Evolutionary conservation across 306 rosid genomes (phyloP).

Genomic region (Boehmeria nivea): DNA sequence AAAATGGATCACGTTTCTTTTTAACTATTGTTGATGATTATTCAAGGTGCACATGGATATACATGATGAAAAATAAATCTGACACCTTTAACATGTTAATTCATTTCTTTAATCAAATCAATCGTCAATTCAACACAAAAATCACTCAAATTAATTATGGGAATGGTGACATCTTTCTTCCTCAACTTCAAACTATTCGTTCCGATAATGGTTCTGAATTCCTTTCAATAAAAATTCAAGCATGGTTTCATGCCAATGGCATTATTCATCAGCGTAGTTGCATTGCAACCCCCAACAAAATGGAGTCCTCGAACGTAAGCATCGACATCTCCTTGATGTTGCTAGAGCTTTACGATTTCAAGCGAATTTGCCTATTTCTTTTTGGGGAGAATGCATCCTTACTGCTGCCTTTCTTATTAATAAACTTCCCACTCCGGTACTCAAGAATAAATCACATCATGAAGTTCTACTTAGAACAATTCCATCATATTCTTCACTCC

Average conservation of each 20-base stretch:
- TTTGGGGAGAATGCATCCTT: background rate
- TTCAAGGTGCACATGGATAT: background rate
- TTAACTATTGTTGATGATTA: conserved; percentile 13
- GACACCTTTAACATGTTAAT: background rate
- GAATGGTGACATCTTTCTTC: background rate
- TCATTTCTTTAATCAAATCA: background rate
- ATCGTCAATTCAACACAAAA: conserved; percentile 5
- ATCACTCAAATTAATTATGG: background rate
- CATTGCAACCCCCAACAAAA: conserved; percentile 4
- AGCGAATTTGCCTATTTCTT: background rate
- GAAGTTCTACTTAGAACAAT: no score
- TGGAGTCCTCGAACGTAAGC: background rate
- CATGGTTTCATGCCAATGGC: background rate
- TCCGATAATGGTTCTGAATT: conserved; percentile 7
- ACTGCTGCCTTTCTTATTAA: background rate
- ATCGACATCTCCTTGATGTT: conserved; percentile 3
- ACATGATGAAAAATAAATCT: background rate
- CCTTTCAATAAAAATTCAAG: background rate
- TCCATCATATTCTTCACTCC: no score
- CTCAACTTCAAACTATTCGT: background rate
- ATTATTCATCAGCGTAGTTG: background rate
- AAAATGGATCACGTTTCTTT: background rate
- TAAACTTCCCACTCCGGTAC: background rate
- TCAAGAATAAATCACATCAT: conserved; percentile 6
- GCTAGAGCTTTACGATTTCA: no score